phyloP scores from a whole-genome alignment of 2,329 filamentous ascomycete genomes.

The Thielaviopsis musarum region DNA sequence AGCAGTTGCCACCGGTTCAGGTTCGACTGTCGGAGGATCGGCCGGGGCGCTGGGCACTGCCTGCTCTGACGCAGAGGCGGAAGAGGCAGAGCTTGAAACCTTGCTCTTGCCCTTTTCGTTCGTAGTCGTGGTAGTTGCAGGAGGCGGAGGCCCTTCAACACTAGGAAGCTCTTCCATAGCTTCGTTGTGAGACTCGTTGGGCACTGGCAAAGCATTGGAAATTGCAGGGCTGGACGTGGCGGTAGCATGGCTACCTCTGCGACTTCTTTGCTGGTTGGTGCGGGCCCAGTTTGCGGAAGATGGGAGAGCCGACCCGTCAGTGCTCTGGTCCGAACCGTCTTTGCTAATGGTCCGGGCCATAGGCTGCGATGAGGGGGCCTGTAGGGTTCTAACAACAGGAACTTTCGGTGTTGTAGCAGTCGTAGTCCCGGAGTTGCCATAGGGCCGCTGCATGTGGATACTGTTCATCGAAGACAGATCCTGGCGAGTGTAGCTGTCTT shows the following conservation, averaged over 20 bases:
- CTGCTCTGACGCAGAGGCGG: neutral
- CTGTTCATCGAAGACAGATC: constrained; percentile 92
- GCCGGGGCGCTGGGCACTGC: neutral
- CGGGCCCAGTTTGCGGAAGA: constrained; percentile 88
- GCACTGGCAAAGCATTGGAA: constrained; percentile 39
- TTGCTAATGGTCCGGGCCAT: constrained; percentile 67
- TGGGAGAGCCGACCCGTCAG: constrained; percentile 76
- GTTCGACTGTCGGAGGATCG: neutral
- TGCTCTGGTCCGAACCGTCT: constrained; percentile 51
- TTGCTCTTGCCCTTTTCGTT: constrained; percentile 7
- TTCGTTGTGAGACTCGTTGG: constrained; percentile 23
- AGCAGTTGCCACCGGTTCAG: constrained; percentile 11
- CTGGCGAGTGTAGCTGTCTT: constrained; percentile 88
- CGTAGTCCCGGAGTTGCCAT: constrained; percentile 35
- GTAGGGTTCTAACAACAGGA: neutral
- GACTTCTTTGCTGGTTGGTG: constrained; percentile 43
- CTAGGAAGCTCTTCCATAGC: constrained; percentile 27
- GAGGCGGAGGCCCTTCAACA: constrained; percentile 18
- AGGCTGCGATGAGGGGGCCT: constrained; percentile 29
- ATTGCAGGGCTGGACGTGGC: constrained; percentile 69
- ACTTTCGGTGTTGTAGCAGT: constrained; percentile 17
- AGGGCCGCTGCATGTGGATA: constrained; percentile 58
- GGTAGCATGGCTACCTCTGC: constrained; percentile 62
- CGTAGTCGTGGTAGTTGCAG: constrained; percentile 14
- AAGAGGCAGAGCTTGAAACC: neutral